Evolutionary conservation across 305 asterid genomes (phyloP), one percentile per base, ranked within the genome.

Genomic region (Solanum chacoense): DNA sequence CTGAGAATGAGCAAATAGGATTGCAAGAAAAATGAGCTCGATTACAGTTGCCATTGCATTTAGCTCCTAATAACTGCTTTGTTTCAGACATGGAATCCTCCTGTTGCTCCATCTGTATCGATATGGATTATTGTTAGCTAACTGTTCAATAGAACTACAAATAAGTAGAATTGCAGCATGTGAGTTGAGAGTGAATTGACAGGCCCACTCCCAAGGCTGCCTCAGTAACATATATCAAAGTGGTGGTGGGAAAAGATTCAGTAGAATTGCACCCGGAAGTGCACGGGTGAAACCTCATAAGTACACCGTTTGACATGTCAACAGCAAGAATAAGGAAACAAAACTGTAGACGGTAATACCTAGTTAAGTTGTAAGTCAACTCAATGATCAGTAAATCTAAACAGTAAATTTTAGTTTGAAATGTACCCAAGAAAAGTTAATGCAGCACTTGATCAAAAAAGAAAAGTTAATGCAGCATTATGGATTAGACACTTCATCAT

Each of bases 1-100:
- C 91, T 37, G 93, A 93, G 91, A 96, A 96, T 81, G 96, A 94
- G 84, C 98, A 96, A 31, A 91, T 84, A 85, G 89, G 89, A 88
- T 92, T 92, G 93, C 98, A 92, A 11, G 92, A 90, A 89, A 90
- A 87, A 83, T 81, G 91, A 42, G 28, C 85, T 65, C 22, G 89
- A n/a, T 36, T 75, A 76, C 92, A 89, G 86, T 74, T 77, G 80
- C 28, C 87, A 69, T 65, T 50, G 59, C 89, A 90, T 86, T 77
- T 90, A 11, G 87, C 88, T 78, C 88, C 93, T 77, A 84, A 91
- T 32, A 84, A 91, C 22, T 71, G 89, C 50, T 86, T 77, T 87
- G 85, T 94, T 35, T 71, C 84, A 18, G 92, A 89, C 65, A 73
- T 79, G 2, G 90, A 55, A 34, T 87, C 92, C 72, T 86, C 89